Evolutionary conservation across 2,329 filamentous ascomycete genomes (phyloP).

Genomic region (Botryotinia narcissicola): DNA sequence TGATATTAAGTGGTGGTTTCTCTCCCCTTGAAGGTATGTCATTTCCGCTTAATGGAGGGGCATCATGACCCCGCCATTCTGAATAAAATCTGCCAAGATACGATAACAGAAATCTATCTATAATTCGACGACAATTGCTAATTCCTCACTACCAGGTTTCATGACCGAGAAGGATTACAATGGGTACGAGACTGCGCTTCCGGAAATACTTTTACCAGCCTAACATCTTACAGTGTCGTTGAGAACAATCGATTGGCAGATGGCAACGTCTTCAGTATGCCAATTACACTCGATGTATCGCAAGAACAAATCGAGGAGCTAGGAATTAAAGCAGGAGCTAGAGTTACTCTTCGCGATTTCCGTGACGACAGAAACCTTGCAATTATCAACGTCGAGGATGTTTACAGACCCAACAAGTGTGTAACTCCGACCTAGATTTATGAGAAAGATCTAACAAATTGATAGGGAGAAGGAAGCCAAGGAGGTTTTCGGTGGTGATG

Average conservation of each 20-base stretch:
- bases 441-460: conserved; percentile 28
- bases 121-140: conserved; percentile 27
- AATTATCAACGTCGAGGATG: conserved; percentile 91
- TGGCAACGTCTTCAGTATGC: conserved; percentile 93
- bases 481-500: conserved; percentile 89
- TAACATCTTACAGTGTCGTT: conserved; percentile 66
- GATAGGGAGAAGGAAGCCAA: conserved; percentile 80
- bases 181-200: conserved; percentile 55
- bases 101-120: background rate
- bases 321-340: conserved; percentile 74
- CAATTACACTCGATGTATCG: conserved; percentile 87
- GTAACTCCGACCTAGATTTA: conserved; percentile 36
- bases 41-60: conserved; percentile 28
- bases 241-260: conserved; percentile 81
- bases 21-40: conserved; percentile 87
- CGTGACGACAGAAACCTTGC: conserved; percentile 94
- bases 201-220: conserved; percentile 30
- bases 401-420: conserved; percentile 95
- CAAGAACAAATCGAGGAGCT: conserved; percentile 71
- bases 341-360: conserved; percentile 89
- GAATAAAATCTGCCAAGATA: background rate
- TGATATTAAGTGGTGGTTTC: conserved; percentile 97
- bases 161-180: conserved; percentile 98
- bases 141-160: conserved; percentile 63
- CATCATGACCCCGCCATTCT: conserved; percentile 29